phyloP scores from a whole-genome alignment of 495 filamentous ascomycete species.

The Penicillium bialowiezense region DNA sequence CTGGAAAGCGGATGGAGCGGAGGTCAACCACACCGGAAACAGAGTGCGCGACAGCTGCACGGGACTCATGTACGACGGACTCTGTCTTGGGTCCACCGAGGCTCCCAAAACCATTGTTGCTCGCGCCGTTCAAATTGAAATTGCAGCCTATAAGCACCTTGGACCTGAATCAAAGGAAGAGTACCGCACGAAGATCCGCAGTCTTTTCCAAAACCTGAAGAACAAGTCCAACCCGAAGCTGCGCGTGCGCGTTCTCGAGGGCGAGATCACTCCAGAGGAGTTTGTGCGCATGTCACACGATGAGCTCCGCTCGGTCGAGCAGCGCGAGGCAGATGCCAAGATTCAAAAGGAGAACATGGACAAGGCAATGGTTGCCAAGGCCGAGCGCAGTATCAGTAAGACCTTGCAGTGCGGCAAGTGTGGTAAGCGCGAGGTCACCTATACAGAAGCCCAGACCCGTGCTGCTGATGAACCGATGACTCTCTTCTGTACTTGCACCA shows the following conservation, averaged over 20 bases:
- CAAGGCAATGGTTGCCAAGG: constrained; percentile 59
- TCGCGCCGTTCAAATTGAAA: constrained; percentile 70
- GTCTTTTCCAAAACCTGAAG: constrained; percentile 90
- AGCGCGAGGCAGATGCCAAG: constrained; percentile 61
- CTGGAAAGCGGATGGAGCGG: constrained; percentile 75
- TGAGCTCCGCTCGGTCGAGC: constrained; percentile 75
- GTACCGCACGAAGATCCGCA: constrained; percentile 85
- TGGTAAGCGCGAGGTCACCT: constrained; percentile 86
- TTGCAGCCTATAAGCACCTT: constrained; percentile 62
- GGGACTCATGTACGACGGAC: constrained; percentile 82
- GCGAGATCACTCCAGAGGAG: constrained; percentile 63
- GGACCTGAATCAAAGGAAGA: constrained; percentile 63
- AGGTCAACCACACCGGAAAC: constrained; percentile 66
- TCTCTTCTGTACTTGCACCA: constrained; percentile 47
- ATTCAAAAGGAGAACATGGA: constrained; percentile 90
- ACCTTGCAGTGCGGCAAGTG: constrained; percentile 86
- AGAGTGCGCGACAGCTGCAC: constrained; percentile 73
- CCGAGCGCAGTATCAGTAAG: constrained; percentile 77
- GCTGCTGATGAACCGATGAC: constrained; percentile 73
- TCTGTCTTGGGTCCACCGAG: constrained; percentile 43
- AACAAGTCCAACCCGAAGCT: constrained; percentile 79
- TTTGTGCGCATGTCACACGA: constrained; percentile 75
- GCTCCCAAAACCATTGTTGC: constrained; percentile 55
- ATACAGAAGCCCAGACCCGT: constrained; percentile 93
- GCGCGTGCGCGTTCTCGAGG: constrained; percentile 68